A percentile compares a stretch with the other conserved stretches of the same genome.
Evolutionary conservation across 2,329 filamentous ascomycete species (phyloP).

Genomic region (Fusarium succisae): DNA sequence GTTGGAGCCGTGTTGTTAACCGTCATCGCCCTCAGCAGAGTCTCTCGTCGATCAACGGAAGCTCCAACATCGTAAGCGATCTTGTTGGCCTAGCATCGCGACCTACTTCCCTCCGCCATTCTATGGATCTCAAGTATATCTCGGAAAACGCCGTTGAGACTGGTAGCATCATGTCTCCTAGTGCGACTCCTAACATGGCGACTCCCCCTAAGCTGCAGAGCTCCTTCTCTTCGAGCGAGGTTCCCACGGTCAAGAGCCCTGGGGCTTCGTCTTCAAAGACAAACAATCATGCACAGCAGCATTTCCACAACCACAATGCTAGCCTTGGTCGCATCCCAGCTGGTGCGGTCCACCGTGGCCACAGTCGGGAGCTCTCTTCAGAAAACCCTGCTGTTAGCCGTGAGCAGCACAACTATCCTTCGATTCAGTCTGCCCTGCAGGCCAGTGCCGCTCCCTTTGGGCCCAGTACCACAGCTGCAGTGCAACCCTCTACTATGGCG

Average conservation of each 20-base stretch:
- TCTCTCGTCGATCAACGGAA: slow-evolving; percentile 58
- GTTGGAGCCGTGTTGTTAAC: slow-evolving; percentile 69
- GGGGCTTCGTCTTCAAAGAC: slow-evolving; percentile 60
- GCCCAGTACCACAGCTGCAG: slow-evolving; percentile 57
- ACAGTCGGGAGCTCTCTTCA: slow-evolving; percentile 75
- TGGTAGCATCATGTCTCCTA: slow-evolving; percentile 54
- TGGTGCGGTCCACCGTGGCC: slow-evolving; percentile 71
- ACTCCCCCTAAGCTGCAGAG: slow-evolving; percentile 80
- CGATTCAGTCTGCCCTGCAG: slow-evolving; percentile 78
- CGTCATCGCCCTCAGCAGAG: slow-evolving; percentile 75
- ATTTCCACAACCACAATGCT: slow-evolving; percentile 81
- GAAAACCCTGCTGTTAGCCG: slow-evolving; percentile 55
- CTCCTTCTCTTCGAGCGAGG: slow-evolving; percentile 90
- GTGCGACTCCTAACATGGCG: slow-evolving; percentile 63
- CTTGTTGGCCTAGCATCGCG: slow-evolving; percentile 58
- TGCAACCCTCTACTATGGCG: slow-evolving; percentile 41
- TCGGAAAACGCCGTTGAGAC: slow-evolving; percentile 56
- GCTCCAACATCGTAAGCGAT: slow-evolving; percentile 56
- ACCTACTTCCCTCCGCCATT: slow-evolving; percentile 63
- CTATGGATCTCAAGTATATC: slow-evolving; percentile 64
- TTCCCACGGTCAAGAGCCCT: slow-evolving; percentile 83
- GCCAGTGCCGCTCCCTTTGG: slow-evolving; percentile 83
- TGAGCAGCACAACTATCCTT: slow-evolving; percentile 63
- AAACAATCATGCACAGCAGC: slow-evolving; percentile 70
- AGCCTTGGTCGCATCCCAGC: slow-evolving; percentile 82